Conservation (phyloP, 73 alveolate genomes). For the Paramecium bursaria region DNA sequence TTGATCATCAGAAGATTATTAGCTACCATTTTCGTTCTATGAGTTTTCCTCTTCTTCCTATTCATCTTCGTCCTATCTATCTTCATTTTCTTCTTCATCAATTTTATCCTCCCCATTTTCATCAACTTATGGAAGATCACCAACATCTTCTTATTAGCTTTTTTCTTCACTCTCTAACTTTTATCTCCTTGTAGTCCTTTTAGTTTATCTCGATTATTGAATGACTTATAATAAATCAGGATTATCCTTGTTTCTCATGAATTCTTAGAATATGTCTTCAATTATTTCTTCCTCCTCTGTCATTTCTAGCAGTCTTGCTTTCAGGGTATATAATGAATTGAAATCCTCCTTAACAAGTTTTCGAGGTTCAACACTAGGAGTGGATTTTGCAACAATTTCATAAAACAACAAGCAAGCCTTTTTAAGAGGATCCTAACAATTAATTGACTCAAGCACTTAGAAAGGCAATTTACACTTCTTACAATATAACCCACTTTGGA, state of each 20-base stretch:
- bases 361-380: slow-evolving; percentile 39
- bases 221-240: not conserved
- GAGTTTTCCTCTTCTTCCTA: not conserved
- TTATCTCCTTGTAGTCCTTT: not conserved
- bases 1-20: not conserved
- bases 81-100: not conserved
- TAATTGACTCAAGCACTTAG: not conserved
- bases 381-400: slow-evolving; percentile 18
- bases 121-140: not conserved
- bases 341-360: slow-evolving; percentile 18
- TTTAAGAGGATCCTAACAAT: slow-evolving; percentile 20
- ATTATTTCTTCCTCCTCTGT: slow-evolving; percentile 21
- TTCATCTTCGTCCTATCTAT: not conserved
- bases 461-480: slow-evolving; percentile 51
- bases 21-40: not conserved
- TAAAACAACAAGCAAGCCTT: slow-evolving; percentile 39
- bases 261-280: slow-evolving; percentile 33
- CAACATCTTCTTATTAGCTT: not conserved
- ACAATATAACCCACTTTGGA: slow-evolving; percentile 55
- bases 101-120: not conserved
- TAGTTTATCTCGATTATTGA: not conserved
- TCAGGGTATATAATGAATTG: not conserved
- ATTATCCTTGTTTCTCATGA: slow-evolving; percentile 37
- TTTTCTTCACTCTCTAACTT: not conserved
- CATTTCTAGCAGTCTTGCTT: not conserved